Evolutionary conservation across 257 asterid genomes (phyloP).

Genomic region (Lithospermum erythrorhizon): DNA sequence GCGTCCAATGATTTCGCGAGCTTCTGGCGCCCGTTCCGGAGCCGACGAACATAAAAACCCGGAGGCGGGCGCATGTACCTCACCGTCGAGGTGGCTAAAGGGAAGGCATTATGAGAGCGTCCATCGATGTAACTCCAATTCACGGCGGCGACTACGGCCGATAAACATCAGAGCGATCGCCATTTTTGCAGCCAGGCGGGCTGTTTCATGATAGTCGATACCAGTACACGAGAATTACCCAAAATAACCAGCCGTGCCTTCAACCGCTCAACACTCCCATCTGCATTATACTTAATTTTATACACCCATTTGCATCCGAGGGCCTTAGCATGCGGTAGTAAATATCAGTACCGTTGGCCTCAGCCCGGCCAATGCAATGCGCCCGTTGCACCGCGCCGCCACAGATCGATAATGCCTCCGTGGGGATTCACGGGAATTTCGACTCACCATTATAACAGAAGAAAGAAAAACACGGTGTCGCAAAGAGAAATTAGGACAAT

Average conservation of each 20-base stretch:
- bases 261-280: neutral
- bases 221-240: neutral
- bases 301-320: neutral
- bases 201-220: neutral
- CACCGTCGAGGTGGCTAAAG: neutral
- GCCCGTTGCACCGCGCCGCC: neutral
- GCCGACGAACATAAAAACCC: neutral
- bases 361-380: neutral
- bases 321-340: neutral
- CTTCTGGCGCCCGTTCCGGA: neutral
- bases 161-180: too few relatives aligned
- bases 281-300: slow-evolving; percentile 3
- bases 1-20: slow-evolving; percentile 5
- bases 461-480: too few relatives aligned
- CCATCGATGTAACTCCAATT: neutral
- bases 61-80: slow-evolving; percentile 1
- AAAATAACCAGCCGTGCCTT: slow-evolving; percentile 1
- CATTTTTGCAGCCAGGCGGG: neutral
- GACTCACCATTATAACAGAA: neutral
- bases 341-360: neutral
- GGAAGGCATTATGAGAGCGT: slow-evolving; percentile 6
- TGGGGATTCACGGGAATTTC: neutral
- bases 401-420: neutral
- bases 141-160: neutral
- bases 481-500: too few relatives aligned